Base-by-base conservation (phyloP, 257 asterid species). In the Rehmannia glutinosa region DNA sequence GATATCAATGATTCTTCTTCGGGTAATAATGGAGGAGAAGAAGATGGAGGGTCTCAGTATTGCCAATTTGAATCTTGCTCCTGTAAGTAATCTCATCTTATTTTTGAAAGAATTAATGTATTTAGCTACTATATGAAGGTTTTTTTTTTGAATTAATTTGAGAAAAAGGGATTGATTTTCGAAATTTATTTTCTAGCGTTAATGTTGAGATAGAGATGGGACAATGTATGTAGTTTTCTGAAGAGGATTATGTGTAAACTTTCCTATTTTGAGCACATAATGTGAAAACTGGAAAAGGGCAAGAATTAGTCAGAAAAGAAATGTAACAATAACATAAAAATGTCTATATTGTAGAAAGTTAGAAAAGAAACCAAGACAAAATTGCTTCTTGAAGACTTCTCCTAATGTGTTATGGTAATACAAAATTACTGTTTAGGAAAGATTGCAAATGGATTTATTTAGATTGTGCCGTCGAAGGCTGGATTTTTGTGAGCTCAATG, bases 21-120 rank as follows among this genome's bases (percentile, higher is more conserved):
- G 15, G 13, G 50, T 4, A 52, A 73, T 75, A 5, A 5, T 12
- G 4, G 33, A 2, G 84, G 70, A 8, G 82, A 73, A 12, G 81
- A 70, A 30, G 39, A 65, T 58, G 53, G 59, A 16, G 17, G 43
- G 41, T 42, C 84, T 9, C 68, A 7, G 62, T 75, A 21, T 43
- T 80, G 69, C 73, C 72, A 63, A 38, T 72, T 60, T 57, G 76
- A 84, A 71, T 77, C 89, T n/a, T 85, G 92, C 80, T 81, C 87
- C 2, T 8, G 95, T 82, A 67, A 61, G 83, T 66, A 64, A 62
- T 68, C 28, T 51, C 49, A 8, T 3, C 41, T 7, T 1, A 4
- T 9, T 19, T 49, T 35, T 45, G 36, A 28, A 17, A 15, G n/a
- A 19, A 19, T 6, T 50, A 25, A 13, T 60, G 15, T 52, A 2